Percentiles rank a stretch among this genome's conserved stretches.
phyloP scores from a whole-genome alignment of 139 green algal genomes.

The Chlamydomonas incerta region DNA sequence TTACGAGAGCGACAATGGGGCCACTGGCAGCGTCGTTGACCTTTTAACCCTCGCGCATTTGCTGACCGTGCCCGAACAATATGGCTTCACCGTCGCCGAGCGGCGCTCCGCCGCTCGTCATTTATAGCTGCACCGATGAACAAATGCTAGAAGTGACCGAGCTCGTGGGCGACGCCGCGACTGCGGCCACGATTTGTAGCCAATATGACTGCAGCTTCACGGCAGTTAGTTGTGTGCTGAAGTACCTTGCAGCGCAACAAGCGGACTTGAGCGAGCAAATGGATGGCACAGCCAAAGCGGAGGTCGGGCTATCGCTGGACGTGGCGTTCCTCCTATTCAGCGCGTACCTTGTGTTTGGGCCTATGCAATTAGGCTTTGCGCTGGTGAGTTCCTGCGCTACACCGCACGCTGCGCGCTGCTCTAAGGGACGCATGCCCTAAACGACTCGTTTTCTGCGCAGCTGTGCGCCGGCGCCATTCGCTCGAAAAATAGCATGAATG shows the following conservation, averaged over 20 bases:
- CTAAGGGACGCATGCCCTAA: not conserved
- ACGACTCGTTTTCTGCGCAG: not conserved
- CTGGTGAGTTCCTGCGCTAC: slow-evolving; percentile 4
- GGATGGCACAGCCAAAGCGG: not conserved
- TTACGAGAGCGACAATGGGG: too few relatives aligned
- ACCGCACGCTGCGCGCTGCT: too few relatives aligned
- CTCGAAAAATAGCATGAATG: slow-evolving; percentile 88
- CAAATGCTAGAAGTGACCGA: not conserved
- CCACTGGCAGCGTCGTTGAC: too few relatives aligned
- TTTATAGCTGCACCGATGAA: slow-evolving; percentile 7
- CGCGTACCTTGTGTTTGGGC: slow-evolving; percentile 31
- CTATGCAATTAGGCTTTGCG: slow-evolving; percentile 38
- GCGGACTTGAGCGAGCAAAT: not conserved
- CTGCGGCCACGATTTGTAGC: not conserved
- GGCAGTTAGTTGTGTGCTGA: not conserved
- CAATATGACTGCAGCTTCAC: slow-evolving; percentile 15
- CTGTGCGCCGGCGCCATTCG: slow-evolving; percentile 82
- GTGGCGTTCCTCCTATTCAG: slow-evolving; percentile 19
- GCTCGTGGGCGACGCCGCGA: not conserved
- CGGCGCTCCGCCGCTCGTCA: not conserved
- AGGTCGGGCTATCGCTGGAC: slow-evolving; percentile 8
- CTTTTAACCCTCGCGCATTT: too few relatives aligned
- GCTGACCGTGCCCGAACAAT: too few relatives aligned
- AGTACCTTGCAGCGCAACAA: slow-evolving; percentile 3
- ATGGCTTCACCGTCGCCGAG: too few relatives aligned